A percentile compares a stretch with the other conserved stretches of the same genome.
Conservation (phyloP, 495 filamentous ascomycete genomes). For the Aspergillus egyptiacus region DNA sequence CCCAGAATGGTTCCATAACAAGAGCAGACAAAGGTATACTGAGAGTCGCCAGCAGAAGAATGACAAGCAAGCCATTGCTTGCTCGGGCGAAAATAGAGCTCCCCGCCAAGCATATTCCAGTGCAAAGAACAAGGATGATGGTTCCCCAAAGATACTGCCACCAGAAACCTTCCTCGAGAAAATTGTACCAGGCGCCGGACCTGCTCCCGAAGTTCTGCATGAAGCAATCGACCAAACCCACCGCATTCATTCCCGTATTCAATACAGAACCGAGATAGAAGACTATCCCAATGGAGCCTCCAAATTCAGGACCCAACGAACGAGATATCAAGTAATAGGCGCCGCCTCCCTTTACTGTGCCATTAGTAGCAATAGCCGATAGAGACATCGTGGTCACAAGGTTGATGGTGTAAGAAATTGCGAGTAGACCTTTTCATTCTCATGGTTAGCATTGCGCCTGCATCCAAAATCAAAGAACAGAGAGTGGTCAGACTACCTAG, state of each 20-base stretch:
- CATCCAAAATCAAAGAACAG: neutral
- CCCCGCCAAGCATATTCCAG: constrained; percentile 70
- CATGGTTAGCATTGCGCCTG: constrained; percentile 14
- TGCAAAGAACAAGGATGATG: constrained; percentile 64
- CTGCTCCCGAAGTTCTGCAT: constrained; percentile 64
- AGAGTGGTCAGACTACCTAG: constrained; percentile 48
- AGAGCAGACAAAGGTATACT: constrained; percentile 77
- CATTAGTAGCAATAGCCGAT: constrained; percentile 85
- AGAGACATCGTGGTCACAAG: constrained; percentile 80
- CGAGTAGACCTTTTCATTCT: constrained; percentile 53
- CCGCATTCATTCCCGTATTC: constrained; percentile 85
- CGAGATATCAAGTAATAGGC: constrained; percentile 88
- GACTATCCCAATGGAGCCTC: constrained; percentile 84
- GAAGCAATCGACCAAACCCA: constrained; percentile 79
- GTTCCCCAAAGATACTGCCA: constrained; percentile 76
- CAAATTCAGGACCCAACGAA: constrained; percentile 82
- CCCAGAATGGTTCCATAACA: constrained; percentile 58
- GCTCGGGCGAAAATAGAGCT: constrained; percentile 75
- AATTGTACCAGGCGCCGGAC: constrained; percentile 52
- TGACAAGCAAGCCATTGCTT: constrained; percentile 70
- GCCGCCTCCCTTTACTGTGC: constrained; percentile 80
- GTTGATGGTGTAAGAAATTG: constrained; percentile 69
- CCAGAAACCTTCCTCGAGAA: constrained; percentile 69
- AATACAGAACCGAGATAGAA: constrained; percentile 81
- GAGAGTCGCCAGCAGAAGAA: constrained; percentile 68